Percentiles rank a stretch among this genome's conserved stretches.
phyloP scores from a whole-genome alignment of 1,139 yeast genomes.

The Yamadazyma aaseri region DNA sequence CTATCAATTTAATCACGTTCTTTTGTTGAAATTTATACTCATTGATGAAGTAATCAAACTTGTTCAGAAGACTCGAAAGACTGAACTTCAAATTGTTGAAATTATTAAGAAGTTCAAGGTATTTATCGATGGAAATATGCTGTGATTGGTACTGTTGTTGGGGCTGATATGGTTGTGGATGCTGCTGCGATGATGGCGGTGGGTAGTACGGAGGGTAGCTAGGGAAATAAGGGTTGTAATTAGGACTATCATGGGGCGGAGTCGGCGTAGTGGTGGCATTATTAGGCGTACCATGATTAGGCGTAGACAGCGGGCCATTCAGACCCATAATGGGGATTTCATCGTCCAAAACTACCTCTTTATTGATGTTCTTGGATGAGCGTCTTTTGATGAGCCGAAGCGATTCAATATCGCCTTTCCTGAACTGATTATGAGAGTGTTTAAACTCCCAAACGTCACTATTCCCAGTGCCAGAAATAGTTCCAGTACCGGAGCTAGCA shows the following conservation, averaged over 20 bases:
- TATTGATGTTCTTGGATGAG: slow-evolving; percentile 54
- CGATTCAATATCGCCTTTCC: slow-evolving; percentile 61
- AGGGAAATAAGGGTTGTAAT: slow-evolving; percentile 3
- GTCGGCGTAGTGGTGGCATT: slow-evolving; percentile 10
- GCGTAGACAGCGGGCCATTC: slow-evolving; percentile 4
- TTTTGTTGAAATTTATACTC: slow-evolving; percentile 17
- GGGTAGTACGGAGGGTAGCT: not conserved
- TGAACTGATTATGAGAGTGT: slow-evolving; percentile 63
- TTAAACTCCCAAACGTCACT: slow-evolving; percentile 61
- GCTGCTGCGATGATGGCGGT: slow-evolving; percentile 6
- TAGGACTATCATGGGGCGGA: slow-evolving; percentile 2
- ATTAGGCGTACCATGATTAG: slow-evolving; percentile 1
- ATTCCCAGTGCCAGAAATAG: slow-evolving; percentile 1
- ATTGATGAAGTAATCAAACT: slow-evolving; percentile 16
- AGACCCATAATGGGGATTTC: slow-evolving; percentile 14
- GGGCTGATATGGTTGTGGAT: slow-evolving; percentile 4
- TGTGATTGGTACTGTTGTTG: slow-evolving; percentile 7
- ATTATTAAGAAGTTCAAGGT: slow-evolving; percentile 14
- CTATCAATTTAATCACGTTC: slow-evolving; percentile 15
- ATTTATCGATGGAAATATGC: slow-evolving; percentile 12
- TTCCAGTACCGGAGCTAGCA: slow-evolving; percentile 5
- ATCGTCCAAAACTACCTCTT: slow-evolving; percentile 37
- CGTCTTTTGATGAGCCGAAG: slow-evolving; percentile 62
- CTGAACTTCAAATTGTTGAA: slow-evolving; percentile 17
- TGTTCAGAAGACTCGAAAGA: slow-evolving; percentile 14